Base-by-base conservation (phyloP, 139 green algal species). In the Coelastrella sp. region DNA sequence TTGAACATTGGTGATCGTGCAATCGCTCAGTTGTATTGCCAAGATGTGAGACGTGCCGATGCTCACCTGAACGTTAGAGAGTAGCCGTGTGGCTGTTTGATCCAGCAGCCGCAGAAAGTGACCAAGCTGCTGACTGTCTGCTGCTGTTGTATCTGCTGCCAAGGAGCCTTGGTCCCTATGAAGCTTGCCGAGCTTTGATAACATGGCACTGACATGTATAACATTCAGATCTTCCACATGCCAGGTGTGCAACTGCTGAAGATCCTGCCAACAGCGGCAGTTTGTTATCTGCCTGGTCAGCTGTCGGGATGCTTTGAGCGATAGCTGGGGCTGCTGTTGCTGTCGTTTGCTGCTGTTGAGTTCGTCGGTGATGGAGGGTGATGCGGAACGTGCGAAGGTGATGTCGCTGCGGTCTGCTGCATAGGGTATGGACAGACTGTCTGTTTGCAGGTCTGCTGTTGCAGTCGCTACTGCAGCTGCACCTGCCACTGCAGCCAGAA, bases 181-280 rank as follows among this genome's bases (percentile, higher is more conserved):
- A 34, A 82, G 53, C 51, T 82, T 82, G 51, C 53, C 53, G 5
- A 82, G 37, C 35, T 32, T 69, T 9, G 51, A 71, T 8, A 82
- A 23, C 53, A 71, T 53, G 19, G 75, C 75, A 38, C 75, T 82
- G 9, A 82, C 37, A n/a, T 82, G 75, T 4, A 82, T 69, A 25
- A 69, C 43, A 15, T 82, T 82, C 34, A 82, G 32, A 0, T 21
- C 23, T 9, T 23, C 34, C 2, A 25, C 53, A 37, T 37, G 21
- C 2, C 9, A 7, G 27, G 11, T 8, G 2, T 59, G 53, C 35
- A 82, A 38, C 34, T 69, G 15, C 34, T 53, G 53, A 34, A 82
- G 35, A 45, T 82, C 75, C 7, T 63, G 51, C 53, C 34, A 59
- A 27, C 75, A 53, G 75, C 35, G 37, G 75, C 53, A 53, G 19